A percentile compares a stretch with the other conserved stretches of the same genome.
Conservation (phyloP, 2,329 filamentous ascomycete species). For the Alternaria incomplexa region DNA sequence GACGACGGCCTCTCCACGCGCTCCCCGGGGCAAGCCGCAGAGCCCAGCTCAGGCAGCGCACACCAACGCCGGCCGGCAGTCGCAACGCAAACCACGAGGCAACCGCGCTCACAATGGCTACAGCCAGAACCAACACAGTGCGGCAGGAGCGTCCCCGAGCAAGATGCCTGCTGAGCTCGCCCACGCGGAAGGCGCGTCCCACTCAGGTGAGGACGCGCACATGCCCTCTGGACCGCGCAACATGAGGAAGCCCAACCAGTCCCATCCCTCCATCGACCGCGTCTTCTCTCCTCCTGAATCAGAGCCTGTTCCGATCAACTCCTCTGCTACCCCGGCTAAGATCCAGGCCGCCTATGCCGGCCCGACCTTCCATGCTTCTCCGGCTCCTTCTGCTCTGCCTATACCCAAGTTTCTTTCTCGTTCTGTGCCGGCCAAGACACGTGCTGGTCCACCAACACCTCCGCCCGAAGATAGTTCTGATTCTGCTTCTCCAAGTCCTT, state of each 20-base stretch:
- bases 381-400: conserved; percentile 86
- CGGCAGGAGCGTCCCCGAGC: conserved; percentile 18
- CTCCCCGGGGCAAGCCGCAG: conserved; percentile 42
- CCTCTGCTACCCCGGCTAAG: conserved; percentile 42
- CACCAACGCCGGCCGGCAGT: conserved; percentile 32
- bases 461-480: conserved; percentile 56
- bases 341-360: conserved; percentile 76
- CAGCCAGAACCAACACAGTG: conserved; percentile 30
- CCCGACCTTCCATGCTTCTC: conserved; percentile 92
- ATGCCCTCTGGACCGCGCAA: conserved; percentile 29
- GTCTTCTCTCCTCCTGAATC: conserved; percentile 36
- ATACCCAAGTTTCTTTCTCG: conserved; percentile 88
- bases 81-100: conserved; percentile 38
- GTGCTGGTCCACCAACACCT: conserved; percentile 54
- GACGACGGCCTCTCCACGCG: conserved; percentile 41
- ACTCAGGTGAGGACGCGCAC: conserved; percentile 39
- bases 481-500: conserved; percentile 47
- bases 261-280: conserved; percentile 38
- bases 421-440: conserved; percentile 66
- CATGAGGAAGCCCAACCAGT: conserved; percentile 40
- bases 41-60: conserved; percentile 36
- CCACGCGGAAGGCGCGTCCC: conserved; percentile 31
- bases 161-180: conserved; percentile 21
- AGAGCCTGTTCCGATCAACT: conserved; percentile 26
- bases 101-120: conserved; percentile 42